These are phyloP conservation scores for Apiotrichum gamsii DNA, from an alignment of 1,284 basidiomycete genomes.

Conservation along the genomic window DNA sequence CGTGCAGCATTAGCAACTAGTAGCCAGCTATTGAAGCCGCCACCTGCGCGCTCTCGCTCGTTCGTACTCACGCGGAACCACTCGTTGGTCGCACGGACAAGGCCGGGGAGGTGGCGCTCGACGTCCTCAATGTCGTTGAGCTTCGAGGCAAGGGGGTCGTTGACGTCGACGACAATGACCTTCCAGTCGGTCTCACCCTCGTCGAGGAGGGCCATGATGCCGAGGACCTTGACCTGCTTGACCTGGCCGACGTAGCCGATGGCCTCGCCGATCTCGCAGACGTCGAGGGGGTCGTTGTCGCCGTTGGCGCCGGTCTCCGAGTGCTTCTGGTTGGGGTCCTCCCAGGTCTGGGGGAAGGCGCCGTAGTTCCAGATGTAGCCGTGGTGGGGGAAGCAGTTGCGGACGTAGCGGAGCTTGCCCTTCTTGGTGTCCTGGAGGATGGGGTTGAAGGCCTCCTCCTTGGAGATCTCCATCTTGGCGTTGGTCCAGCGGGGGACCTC, in stretches of 20 bases:
- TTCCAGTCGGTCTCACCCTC: conserved; percentile 99
- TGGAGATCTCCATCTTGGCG: conserved; percentile 97
- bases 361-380: conserved; percentile 89
- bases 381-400: conserved; percentile 99
- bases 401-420: conserved; percentile 91
- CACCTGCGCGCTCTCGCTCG: too few relatives aligned
- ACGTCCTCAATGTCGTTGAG: conserved; percentile 99
- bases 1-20: too few relatives aligned
- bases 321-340: conserved; percentile 82
- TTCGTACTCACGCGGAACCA: too few relatives aligned
- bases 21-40: too few relatives aligned
- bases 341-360: conserved; percentile 98
- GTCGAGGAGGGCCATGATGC: conserved; percentile 98
- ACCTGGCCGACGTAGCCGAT: conserved; percentile 96
- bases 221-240: conserved; percentile 99
- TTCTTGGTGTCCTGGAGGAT: conserved; percentile 76
- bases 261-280: conserved; percentile 99
- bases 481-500: conserved; percentile 99
- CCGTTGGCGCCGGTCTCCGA: conserved; percentile 98
- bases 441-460: conserved; percentile 95
- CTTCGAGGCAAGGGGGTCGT: conserved; percentile 91
- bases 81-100: conserved; percentile 94
- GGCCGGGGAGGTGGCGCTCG: conserved; percentile 93
- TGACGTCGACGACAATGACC: conserved; percentile 93
- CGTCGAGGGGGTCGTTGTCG: conserved; percentile 99